Conservation (phyloP, 2,329 filamentous ascomycete species). For the Orbilia blumenaviensis region DNA sequence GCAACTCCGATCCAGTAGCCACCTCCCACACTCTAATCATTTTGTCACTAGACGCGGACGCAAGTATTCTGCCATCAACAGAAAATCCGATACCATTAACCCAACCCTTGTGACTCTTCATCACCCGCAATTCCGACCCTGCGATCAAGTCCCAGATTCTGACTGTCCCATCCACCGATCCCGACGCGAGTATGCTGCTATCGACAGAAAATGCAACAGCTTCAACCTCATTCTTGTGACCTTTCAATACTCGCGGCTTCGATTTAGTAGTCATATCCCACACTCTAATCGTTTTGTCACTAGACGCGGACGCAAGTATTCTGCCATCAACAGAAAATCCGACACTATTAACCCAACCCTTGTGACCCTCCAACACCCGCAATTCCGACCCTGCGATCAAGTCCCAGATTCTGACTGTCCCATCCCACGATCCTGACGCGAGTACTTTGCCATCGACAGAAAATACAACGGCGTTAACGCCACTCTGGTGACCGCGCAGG, state of each 20-base stretch:
- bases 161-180: not conserved
- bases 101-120: not conserved
- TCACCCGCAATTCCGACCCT: not conserved
- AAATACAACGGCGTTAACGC: not conserved
- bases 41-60: not conserved
- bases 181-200: not conserved
- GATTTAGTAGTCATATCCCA: not conserved
- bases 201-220: not conserved
- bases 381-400: not conserved
- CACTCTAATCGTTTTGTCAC: not conserved
- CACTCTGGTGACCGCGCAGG: not conserved
- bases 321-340: not conserved
- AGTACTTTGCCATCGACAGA: not conserved
- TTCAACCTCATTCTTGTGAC: not conserved
- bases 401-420: not conserved
- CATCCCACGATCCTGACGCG: not conserved
- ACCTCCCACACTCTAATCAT: not conserved
- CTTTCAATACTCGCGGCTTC: not conserved
- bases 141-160: constrained; percentile 14
- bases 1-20: too few relatives aligned
- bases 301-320: not conserved
- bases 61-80: not conserved
- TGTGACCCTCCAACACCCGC: not conserved
- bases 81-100: constrained; percentile 1
- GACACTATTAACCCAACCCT: not conserved